A percentile compares a stretch with the other conserved stretches of the same genome.
phyloP scores from a whole-genome alignment of 176 grass and related monocot species.

The Eleusine coracana region DNA sequence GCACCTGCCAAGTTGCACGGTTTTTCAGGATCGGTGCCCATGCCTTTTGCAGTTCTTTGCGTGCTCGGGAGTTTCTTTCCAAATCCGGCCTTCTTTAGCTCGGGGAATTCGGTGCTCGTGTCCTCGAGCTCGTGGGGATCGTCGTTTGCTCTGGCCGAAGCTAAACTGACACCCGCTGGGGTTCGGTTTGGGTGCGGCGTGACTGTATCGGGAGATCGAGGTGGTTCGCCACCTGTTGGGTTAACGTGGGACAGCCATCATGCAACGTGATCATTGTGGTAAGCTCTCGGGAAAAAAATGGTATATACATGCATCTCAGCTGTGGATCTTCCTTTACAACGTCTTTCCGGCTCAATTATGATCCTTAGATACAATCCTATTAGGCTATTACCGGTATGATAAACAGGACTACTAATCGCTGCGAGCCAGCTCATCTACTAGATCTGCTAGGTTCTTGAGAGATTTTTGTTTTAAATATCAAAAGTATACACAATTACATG shows the following conservation, averaged over 20 bases:
- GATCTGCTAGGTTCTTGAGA: not conserved
- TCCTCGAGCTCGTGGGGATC: not conserved
- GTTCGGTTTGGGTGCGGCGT: not conserved
- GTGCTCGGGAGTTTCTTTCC: constrained; percentile 16
- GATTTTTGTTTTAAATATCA: not conserved
- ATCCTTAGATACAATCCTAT: not conserved
- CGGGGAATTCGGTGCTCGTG: not conserved
- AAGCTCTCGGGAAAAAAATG: not conserved
- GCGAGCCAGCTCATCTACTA: not conserved
- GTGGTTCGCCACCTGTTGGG: constrained; percentile 32
- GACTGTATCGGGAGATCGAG: constrained; percentile 1
- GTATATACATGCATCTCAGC: not conserved
- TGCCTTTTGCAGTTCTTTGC: not conserved
- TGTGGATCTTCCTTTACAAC: not conserved
- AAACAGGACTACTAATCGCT: not conserved
- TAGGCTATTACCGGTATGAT: no score
- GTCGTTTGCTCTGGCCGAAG: not conserved
- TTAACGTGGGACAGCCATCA: constrained; percentile 51
- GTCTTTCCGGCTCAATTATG: not conserved
- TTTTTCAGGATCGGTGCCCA: not conserved
- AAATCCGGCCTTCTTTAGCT: not conserved
- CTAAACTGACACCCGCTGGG: not conserved
- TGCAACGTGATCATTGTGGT: constrained; percentile 9
- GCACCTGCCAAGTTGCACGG: not conserved
- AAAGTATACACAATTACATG: not conserved